A percentile compares a stretch with the other conserved stretches of the same genome.
phyloP scores from a whole-genome alignment of 1,284 basidiomycete species.

The Rhodofomes roseus region DNA sequence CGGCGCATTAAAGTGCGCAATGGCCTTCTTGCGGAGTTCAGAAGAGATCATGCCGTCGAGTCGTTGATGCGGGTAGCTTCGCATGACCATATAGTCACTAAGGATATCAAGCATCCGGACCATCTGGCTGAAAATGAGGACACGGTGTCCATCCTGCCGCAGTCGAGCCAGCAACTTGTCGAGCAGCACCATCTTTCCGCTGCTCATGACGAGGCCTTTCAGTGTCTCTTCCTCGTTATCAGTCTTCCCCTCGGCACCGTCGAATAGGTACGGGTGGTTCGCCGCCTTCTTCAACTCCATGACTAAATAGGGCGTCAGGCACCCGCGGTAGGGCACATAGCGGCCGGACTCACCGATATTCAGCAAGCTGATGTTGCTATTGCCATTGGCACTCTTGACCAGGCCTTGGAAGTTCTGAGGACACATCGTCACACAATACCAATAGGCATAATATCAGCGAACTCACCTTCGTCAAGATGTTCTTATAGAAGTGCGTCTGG shows the following conservation, averaged over 20 bases:
- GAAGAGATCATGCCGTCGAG: conserved; percentile 75
- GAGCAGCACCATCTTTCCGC: conserved; percentile 95
- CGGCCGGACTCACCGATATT: conserved; percentile 67
- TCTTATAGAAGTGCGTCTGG: conserved; percentile 99
- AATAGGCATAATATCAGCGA: conserved; percentile 1
- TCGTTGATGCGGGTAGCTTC: conserved; percentile 81
- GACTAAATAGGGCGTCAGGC: conserved; percentile 37
- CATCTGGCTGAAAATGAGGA: conserved; percentile 99
- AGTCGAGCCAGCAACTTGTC: conserved; percentile 91
- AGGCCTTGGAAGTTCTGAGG: conserved; percentile 88
- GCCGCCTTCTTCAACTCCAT: conserved; percentile 98
- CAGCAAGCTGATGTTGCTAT: conserved; percentile 87
- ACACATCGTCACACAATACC: conserved; percentile 7
- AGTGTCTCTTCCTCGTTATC: conserved; percentile 84
- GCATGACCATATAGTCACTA: conserved; percentile 91
- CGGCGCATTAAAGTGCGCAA: conserved; percentile 76
- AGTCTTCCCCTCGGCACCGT: conserved; percentile 84
- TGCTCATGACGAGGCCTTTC: conserved; percentile 96
- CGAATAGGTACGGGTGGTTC: conserved; percentile 97
- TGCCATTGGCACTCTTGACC: conserved; percentile 82
- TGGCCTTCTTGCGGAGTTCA: conserved; percentile 82
- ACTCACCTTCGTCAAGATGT: conserved; percentile 89
- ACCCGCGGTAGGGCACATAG: neutral
- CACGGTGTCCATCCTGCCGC: conserved; percentile 90
- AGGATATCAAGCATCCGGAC: conserved; percentile 98